A percentile compares a stretch with the other conserved stretches of the same genome.
Conservation (phyloP, 192 early-diverging fungal species). For the Allomyces macrogynus region DNA sequence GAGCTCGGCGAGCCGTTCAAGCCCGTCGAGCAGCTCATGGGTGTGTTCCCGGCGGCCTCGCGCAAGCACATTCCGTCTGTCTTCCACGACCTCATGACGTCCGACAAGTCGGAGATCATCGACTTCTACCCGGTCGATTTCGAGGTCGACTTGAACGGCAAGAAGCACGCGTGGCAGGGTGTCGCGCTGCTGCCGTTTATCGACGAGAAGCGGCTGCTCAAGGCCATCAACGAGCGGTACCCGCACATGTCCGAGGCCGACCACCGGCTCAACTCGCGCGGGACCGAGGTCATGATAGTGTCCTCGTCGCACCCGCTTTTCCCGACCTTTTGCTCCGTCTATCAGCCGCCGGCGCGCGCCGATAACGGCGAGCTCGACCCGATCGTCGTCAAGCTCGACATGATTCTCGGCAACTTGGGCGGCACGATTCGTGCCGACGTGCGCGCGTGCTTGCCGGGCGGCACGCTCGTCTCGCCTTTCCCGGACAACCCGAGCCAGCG, state of each 20-base stretch:
- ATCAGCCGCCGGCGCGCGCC: background rate
- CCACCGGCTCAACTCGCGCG: background rate
- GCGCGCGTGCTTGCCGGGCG: background rate
- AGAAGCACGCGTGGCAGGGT: slow-evolving; percentile 94
- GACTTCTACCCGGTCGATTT: slow-evolving; percentile 89
- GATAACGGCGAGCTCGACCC: too few species aligned
- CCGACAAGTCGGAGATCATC: slow-evolving; percentile 66
- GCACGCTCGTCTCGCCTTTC: background rate
- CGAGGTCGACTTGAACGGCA: slow-evolving; percentile 88
- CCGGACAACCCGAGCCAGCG: background rate
- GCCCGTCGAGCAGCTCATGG: slow-evolving; percentile 97
- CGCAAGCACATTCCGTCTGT: slow-evolving; percentile 59
- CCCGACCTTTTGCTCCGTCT: background rate
- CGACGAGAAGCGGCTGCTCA: slow-evolving; percentile 62
- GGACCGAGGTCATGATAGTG: background rate
- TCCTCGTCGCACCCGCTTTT: background rate
- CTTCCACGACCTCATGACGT: slow-evolving; percentile 69
- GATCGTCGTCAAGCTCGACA: too few species aligned
- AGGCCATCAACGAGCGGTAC: slow-evolving; percentile 36
- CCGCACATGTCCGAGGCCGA: background rate
- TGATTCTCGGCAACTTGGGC: background rate
- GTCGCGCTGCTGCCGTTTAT: slow-evolving; percentile 96
- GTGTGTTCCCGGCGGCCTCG: slow-evolving; percentile 77
- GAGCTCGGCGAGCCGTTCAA: slow-evolving; percentile 70
- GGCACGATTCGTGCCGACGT: background rate